These are phyloP conservation scores for Leccinum barrowsii DNA, from an alignment of 768 basidiomycete species.

Conservation along the genomic window DNA sequence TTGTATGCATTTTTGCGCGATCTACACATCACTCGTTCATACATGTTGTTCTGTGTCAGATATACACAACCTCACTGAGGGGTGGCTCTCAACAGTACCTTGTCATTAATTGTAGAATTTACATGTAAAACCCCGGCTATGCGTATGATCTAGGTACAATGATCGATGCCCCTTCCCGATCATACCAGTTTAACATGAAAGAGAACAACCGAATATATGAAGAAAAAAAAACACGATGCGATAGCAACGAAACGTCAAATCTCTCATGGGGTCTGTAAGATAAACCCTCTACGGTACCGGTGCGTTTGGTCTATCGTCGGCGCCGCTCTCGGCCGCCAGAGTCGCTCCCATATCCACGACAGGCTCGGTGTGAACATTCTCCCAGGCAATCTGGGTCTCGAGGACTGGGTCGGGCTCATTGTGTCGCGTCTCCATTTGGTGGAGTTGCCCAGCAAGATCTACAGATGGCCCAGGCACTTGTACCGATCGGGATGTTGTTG, in stretches of 20 bases:
- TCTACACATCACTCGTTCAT: constrained; percentile 15
- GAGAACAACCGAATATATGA: neutral
- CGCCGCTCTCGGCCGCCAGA: neutral
- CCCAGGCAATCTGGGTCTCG: neutral
- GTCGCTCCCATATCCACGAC: neutral
- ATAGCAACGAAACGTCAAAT: neutral
- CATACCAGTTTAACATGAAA: neutral
- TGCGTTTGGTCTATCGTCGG: constrained; percentile 1
- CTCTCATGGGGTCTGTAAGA: neutral
- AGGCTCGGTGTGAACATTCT: constrained; percentile 1
- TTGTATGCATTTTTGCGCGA: constrained; percentile 14
- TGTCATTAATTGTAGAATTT: constrained; percentile 29
- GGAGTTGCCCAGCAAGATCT: neutral
- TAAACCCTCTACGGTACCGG: neutral
- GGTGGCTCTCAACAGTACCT: constrained; percentile 3
- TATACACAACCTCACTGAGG: neutral
- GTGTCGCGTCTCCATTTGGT: constrained; percentile 1
- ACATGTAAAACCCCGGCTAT: constrained; percentile 23
- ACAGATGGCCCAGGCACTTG: constrained; percentile 2
- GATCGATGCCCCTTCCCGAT: constrained; percentile 4
- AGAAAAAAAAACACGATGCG: neutral
- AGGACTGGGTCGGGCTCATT: neutral
- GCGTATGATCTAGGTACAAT: constrained; percentile 8
- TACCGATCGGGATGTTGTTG: neutral
- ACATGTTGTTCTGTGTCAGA: constrained; percentile 6